phyloP scores from a whole-genome alignment of 768 basidiomycete genomes.

The Chiua virens region DNA sequence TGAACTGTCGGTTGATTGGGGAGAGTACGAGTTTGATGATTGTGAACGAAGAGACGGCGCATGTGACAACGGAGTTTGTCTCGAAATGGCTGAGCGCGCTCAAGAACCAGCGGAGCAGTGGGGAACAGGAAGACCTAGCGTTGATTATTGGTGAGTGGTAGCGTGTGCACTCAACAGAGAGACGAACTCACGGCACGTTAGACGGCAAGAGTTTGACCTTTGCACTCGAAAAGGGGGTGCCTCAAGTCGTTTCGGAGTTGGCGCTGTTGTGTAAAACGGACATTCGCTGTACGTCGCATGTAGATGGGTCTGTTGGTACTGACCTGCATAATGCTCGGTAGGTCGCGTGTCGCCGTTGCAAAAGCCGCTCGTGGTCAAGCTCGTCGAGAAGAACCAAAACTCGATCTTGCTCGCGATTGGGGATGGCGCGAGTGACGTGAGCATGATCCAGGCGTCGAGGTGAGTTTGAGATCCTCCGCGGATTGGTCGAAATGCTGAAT shows the following conservation, averaged over 20 bases:
- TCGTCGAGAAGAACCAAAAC: conserved; percentile 93
- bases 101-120: conserved; percentile 86
- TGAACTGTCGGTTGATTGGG: conserved; percentile 94
- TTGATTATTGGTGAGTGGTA: conserved; percentile 78
- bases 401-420: conserved; percentile 95
- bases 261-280: conserved; percentile 99
- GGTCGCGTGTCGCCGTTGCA: conserved; percentile 97
- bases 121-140: conserved; percentile 93
- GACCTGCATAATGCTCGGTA: conserved; percentile 23
- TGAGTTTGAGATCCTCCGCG: conserved; percentile 28
- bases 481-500: neutral
- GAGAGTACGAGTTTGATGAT: conserved; percentile 99
- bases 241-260: conserved; percentile 89
- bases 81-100: conserved; percentile 88
- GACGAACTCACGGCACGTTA: conserved; percentile 27
- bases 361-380: conserved; percentile 47
- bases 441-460: conserved; percentile 99
- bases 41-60: conserved; percentile 85
- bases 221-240: conserved; percentile 91
- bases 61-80: conserved; percentile 82
- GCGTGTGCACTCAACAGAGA: neutral
- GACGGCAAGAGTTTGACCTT: conserved; percentile 94
- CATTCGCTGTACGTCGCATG: conserved; percentile 75
- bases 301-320: neutral
- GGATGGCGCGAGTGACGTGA: conserved; percentile 97